A percentile compares a stretch with the other conserved stretches of the same genome.
Conservation (phyloP, 164 flowering plant species). For the Warburgia ugandensis region DNA sequence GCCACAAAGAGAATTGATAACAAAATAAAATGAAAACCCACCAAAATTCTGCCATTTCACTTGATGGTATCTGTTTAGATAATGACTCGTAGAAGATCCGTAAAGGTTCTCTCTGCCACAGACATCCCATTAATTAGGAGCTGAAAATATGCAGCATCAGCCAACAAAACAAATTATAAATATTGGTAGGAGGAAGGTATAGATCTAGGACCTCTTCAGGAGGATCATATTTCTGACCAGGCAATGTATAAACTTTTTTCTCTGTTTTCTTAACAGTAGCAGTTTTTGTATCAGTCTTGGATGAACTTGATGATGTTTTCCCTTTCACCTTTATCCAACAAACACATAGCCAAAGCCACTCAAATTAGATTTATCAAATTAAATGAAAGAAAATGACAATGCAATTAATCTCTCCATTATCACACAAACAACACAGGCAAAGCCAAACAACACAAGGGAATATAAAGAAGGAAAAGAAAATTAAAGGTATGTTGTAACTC, state of each 20-base stretch:
- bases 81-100: constrained; percentile 90
- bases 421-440: not conserved
- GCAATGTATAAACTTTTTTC: constrained; percentile 72
- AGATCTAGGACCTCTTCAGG: constrained; percentile 74
- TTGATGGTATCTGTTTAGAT: constrained; percentile 81
- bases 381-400: not conserved
- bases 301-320: constrained; percentile 37
- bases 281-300: constrained; percentile 39
- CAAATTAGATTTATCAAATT: not conserved
- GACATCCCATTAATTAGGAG: constrained; percentile 4
- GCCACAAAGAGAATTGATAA: not conserved
- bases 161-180: constrained; percentile 1
- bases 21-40: constrained; percentile 23
- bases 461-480: not conserved
- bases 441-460: not conserved
- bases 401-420: not conserved
- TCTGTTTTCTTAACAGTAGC: constrained; percentile 38
- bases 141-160: not conserved
- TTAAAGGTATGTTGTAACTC: too few species aligned
- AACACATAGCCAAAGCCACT: not conserved
- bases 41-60: constrained; percentile 99
- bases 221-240: constrained; percentile 85
- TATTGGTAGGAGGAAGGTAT: not conserved
- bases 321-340: constrained; percentile 50
- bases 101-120: constrained; percentile 81